A percentile compares a stretch with the other conserved stretches of the same genome.
These are phyloP conservation scores for Blakeslea trispora DNA, from an alignment of 371 early-diverging fungal species.

Conservation along the genomic window DNA sequence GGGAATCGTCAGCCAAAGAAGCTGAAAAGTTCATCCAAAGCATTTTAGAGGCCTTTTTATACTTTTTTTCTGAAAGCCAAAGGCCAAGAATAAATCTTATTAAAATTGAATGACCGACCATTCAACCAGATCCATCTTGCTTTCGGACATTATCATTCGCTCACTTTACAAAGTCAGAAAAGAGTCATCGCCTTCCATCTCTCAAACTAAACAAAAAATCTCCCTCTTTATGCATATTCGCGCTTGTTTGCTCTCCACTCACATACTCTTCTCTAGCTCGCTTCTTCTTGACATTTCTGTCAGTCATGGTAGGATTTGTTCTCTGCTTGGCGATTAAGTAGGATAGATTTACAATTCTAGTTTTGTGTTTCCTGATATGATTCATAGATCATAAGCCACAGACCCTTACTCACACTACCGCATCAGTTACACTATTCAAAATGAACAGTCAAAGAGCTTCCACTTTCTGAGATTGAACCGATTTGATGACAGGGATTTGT, in stretches of 20 bases:
- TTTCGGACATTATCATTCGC: background rate
- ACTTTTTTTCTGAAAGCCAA: no score
- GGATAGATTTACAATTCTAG: no score
- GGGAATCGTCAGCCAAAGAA: conserved; percentile 49
- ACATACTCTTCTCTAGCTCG: no score
- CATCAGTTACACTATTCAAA: no score
- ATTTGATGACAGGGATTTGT: no score
- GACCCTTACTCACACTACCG: background rate
- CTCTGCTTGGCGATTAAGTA: background rate
- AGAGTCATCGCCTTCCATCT: background rate
- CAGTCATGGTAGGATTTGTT: no score
- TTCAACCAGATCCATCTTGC: conserved; percentile 4
- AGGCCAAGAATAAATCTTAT: conserved; percentile 5
- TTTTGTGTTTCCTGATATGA: background rate
- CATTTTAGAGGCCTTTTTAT: conserved; percentile 16
- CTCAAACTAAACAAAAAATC: no score
- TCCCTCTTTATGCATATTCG: no score
- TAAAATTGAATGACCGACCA: conserved; percentile 1
- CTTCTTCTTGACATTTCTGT: no score
- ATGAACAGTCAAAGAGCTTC: no score
- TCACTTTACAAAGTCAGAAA: background rate
- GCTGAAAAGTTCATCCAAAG: conserved; percentile 35
- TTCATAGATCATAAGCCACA: background rate
- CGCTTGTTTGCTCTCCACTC: no score
- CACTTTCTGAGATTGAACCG: no score